Evolutionary conservation across 495 filamentous ascomycete species (phyloP), one percentile per base, ranked within the genome.

Genomic region (Podospora fimiseda): DNA sequence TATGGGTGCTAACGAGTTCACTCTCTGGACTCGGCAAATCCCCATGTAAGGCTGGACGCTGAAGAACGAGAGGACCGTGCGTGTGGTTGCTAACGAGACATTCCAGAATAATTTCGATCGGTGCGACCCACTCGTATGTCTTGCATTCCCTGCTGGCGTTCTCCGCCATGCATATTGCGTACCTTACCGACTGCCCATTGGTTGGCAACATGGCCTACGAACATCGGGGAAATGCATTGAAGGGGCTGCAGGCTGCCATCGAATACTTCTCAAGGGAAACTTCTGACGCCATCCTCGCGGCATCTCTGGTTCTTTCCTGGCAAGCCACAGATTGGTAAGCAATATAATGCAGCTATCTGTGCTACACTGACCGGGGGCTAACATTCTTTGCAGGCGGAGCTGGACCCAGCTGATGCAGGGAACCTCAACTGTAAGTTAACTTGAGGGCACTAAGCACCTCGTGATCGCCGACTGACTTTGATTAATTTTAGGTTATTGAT

Each of bases 301-400:
- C 93, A 21, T 97, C 91, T 11, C 83, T 96, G 30, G 77, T 97
- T 44, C 75, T 98, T 41, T 92, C 92, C 42, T 98, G 94, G 94
- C 93, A 97, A 72, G 87, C 88, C 53, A 90, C 85, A 57, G 93
- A 97, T 72, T 96, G 90, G 93, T 96, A 75, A 78, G 89, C 76
- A 60, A 70, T 67, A 63, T 36, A 67, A 53, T 61, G 55, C 67
- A 63, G 27, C 50, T 52, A 62, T 42, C 61, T 64, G 62, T 15
- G 51, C 45, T 54, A 56, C 57, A 56, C 48, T 39, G 51, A 58
- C 20, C 33, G 42, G 52, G 48, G 71, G 52, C 54, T 67, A 74
- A 59, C 71, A 60, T 53, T 50, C 23, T 43, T 60, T 67, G 57
- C 67, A 96, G 91, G 87, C 84, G 83, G 64, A 85, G 82, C 65